Conservation (phyloP, 2,329 filamentous ascomycete species). For the Penicillium concentricum region DNA sequence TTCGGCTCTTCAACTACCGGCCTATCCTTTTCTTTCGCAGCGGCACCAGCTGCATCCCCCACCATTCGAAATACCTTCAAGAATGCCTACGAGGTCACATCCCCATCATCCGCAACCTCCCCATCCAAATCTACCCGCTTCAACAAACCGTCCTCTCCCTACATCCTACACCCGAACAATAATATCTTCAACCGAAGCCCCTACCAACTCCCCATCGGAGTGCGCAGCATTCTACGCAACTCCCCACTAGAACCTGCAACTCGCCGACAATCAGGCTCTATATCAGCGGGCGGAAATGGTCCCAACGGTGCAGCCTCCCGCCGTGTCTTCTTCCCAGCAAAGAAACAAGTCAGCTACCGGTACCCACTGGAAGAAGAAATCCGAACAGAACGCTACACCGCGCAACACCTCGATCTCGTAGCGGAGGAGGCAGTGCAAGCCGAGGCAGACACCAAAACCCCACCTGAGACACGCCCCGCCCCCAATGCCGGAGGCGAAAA, state of each 20-base stretch:
- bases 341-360: constrained; percentile 59
- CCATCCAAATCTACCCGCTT: constrained; percentile 31
- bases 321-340: constrained; percentile 51
- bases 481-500: constrained; percentile 8
- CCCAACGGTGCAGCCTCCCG: constrained; percentile 29
- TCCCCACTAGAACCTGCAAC: constrained; percentile 39
- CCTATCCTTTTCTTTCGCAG: constrained; percentile 53
- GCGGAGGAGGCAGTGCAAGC: constrained; percentile 12
- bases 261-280: constrained; percentile 42
- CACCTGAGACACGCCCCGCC: constrained; percentile 17
- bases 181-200: constrained; percentile 26
- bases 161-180: constrained; percentile 15
- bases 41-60: constrained; percentile 52
- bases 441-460: constrained; percentile 8
- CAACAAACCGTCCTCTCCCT: constrained; percentile 33
- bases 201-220: constrained; percentile 45
- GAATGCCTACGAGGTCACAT: constrained; percentile 56
- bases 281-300: constrained; percentile 33
- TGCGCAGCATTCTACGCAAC: constrained; percentile 50
- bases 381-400: constrained; percentile 54
- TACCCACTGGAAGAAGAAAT: constrained; percentile 60
- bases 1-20: constrained; percentile 56
- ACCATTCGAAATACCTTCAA: constrained; percentile 62
- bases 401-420: constrained; percentile 56
- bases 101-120: constrained; percentile 40